Base-by-base conservation (phyloP, 306 rosid species). In the Malus domestica region DNA sequence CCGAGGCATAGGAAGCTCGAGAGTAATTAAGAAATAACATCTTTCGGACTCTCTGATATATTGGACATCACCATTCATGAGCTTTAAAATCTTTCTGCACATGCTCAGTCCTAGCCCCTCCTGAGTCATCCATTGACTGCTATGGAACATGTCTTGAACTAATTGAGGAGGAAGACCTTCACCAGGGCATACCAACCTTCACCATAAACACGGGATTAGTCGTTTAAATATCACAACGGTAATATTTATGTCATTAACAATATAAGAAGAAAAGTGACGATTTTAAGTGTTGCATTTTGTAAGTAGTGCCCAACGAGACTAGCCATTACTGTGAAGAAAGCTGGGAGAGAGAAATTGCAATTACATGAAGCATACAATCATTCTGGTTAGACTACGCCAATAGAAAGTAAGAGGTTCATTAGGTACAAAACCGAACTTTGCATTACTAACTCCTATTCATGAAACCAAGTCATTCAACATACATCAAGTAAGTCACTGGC, bases 41-140 rank as follows among this genome's bases (percentile, higher is more conserved):
- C 95, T 87, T 78, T 96, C 98, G 4, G 98, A 93, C 85, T 96
- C 98, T 83, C 99, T 86, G 81, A 93, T 89, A 74, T 96, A 92
- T 74, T 90, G 99, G 80, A 93, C 98, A 74, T 92, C 98, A 4
- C 98, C 98, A 7, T 83, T 88, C 98, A 96, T 92, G 77, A 84
- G 86, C 93, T 89, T 96, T 61, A 92, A 70, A 77, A 96, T 92
- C 88, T 91, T 96, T 78, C 96, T 81, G 90, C 98, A 90, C 89
- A 96, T 92, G 91, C 96, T 92, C 76, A 96, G 85, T 73, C 96
- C 99, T 55, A 92, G 80, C 45, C 99, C 99, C 80, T 92, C 99
- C 79, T 86, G 94, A 83, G 89, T 92, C 87, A 67, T 82, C 97
- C 99, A 92, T 64, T 75, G 78, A 72, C 89, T 88, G 82, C 85